Evolutionary conservation across 352 stramenopile genomes (phyloP), one percentile per base, ranked within the genome.

Genomic region (Thraustochytrium striatum): DNA sequence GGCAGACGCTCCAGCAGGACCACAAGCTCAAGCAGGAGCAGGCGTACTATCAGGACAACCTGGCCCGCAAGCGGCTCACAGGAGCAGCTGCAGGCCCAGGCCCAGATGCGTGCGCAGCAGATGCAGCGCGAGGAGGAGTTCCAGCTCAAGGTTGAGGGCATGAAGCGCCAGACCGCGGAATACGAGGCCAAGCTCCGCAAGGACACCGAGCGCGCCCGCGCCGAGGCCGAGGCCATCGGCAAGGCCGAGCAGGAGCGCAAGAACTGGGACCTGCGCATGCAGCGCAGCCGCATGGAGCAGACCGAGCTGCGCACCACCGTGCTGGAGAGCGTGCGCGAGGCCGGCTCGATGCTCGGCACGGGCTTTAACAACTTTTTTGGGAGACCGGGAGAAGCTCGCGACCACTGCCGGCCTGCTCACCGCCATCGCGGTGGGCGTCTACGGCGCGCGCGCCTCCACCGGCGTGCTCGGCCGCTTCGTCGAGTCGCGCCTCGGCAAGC

Each of bases 31-130:
- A 98, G 85, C 93, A 97, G 86, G 88, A 96, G 84, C 88, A 93
- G 72, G 93, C 92, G 53, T 92, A 98, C 85, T 99, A 99, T 87
- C 90, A 95, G 84, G 95, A 99, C 88, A 91, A 99, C 85, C 91
- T 99, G 61, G 97, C 99, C 89, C 92, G 95, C 78, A 98, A 99
- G 87, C 91, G 97, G 16, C 70, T 81, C 84, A n/a, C 96, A 98
- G 83, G 94, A 96, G 1, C 95, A 99, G 82, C 55, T 78, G 53
- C 93, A 97, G 83, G 94, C 97, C 84, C 93, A 98, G 87, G 85
- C 97, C 30, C 96, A 97, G 88, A 98, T 98, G 84, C 93, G 98
- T 87, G 96, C 99, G 87, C 95, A 99, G 88, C 97, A 97, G 85
- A 89, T 97, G 2, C 88, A 90, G 72, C 89, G 93, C 58, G 93